phyloP scores from a whole-genome alignment of 345 rosid genomes.

The Citrus cavaleriei region DNA sequence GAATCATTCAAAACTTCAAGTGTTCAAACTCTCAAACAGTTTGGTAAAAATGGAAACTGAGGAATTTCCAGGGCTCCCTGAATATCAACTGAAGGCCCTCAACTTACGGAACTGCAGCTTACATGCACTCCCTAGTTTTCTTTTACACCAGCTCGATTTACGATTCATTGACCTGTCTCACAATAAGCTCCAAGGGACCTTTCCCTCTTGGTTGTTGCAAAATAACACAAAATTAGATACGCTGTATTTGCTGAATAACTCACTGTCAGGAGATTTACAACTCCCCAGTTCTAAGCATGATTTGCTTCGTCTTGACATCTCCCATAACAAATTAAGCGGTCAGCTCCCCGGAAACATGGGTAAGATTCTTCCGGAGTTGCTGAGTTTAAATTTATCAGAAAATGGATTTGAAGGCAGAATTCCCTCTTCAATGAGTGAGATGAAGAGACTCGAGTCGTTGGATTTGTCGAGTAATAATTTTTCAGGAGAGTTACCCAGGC shows the following conservation, averaged over 20 bases:
- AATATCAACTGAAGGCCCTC: neutral
- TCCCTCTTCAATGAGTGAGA: neutral
- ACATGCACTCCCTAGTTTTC: neutral
- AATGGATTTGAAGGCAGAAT: neutral
- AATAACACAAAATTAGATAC: neutral
- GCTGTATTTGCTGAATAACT: neutral
- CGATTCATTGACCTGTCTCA: neutral
- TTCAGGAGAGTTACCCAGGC: neutral
- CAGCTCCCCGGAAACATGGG: neutral
- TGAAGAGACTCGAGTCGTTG: neutral
- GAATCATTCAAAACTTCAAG: neutral
- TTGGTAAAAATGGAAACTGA: neutral
- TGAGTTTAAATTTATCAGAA: neutral
- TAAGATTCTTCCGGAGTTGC: neutral
- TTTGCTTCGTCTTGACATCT: neutral
- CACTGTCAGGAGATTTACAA: neutral
- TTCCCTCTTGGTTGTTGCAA: neutral
- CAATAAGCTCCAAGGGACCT: neutral
- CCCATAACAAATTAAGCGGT: neutral
- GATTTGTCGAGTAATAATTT: neutral
- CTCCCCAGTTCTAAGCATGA: neutral
- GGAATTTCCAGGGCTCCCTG: neutral
- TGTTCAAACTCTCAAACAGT: neutral
- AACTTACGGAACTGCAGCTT: neutral
- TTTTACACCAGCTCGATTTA: neutral